These are phyloP conservation scores for Cylindrotheca fusiformis DNA, from an alignment of 108 stramenopile species.

Conservation along the genomic window DNA sequence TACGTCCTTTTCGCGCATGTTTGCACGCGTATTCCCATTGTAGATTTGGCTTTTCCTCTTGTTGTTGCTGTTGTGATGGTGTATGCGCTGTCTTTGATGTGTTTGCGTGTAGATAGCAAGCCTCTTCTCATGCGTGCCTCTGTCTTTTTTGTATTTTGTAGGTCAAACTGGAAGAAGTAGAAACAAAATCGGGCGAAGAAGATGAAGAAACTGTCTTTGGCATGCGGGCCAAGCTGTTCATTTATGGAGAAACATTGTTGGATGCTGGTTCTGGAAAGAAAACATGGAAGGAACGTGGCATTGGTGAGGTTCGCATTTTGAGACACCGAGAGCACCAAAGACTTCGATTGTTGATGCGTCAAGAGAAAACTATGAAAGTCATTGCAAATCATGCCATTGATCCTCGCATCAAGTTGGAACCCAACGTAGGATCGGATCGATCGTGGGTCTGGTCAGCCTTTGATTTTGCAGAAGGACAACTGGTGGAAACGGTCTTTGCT, in stretches of 20 bases:
- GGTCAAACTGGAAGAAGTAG: constrained; percentile 98
- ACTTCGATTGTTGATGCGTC: constrained; percentile 95
- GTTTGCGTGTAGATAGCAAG: too few species aligned
- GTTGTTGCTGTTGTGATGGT: not conserved
- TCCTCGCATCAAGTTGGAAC: constrained; percentile 93
- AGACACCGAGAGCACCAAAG: constrained; percentile 89
- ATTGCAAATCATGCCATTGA: constrained; percentile 97
- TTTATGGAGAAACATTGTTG: constrained; percentile 96
- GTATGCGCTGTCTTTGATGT: too few species aligned
- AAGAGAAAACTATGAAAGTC: constrained; percentile 99
- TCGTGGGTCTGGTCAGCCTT: constrained; percentile 98
- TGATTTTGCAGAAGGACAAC: constrained; percentile 95
- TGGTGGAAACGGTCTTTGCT: constrained; percentile 95
- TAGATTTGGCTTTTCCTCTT: not conserved
- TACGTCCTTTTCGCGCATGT: constrained; percentile 34
- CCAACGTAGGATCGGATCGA: constrained; percentile 93
- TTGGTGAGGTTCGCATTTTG: constrained; percentile 95
- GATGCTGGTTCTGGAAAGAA: constrained; percentile 98
- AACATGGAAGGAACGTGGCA: constrained; percentile 96
- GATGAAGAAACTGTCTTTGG: constrained; percentile 86
- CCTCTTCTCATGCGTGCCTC: too few species aligned
- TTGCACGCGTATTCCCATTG: not conserved
- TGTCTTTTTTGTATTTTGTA: too few species aligned
- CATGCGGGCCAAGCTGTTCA: constrained; percentile 92
- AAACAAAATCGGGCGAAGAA: constrained; percentile 97